Evolutionary conservation across 1,139 yeast species (phyloP), one percentile per base, ranked within the genome.

Genomic region (Nematodospora anomalae): DNA sequence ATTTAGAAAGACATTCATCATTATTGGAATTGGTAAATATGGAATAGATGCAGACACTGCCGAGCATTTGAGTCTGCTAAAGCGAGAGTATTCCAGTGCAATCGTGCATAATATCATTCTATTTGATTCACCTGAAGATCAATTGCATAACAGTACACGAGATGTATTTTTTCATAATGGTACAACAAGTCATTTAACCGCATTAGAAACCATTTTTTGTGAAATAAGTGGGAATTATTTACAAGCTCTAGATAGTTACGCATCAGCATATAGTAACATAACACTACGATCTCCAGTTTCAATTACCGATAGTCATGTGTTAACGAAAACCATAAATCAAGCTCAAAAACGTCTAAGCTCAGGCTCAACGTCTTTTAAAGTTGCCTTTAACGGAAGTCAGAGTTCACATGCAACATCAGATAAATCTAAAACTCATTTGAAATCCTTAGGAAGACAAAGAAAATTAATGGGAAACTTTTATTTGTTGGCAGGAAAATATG

Each of bases 391-490:
- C 28, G 40, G 33, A 47, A 6, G 31, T 31, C 10, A 26, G 43
- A 1, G 35, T 27, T 2, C 34, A 13, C 10, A 11, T 10, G 5
- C 25, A 23, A 32, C 33, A 5, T 6, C 30, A 20, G 26, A 43
- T 12, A 64, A 64, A 40, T 47, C 61, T 12, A 61, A 58, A 40
- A 40, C 58, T 33, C 68, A 52, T 58, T 68, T 51, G 43, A 62
- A 60, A 30, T 70, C 55, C 48, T 53, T 49, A 33, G 97, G 96
- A 2, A 69, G 98, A 38, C 85, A 84, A 49, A 57, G 76, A 9
- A 92, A 92, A 51, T 70, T 85, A 29, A 62, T 81, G 52, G 98
- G 89, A 0, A 83, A 83, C 45, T 77, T 90, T 49, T 82, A 77
- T 52, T 63, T 92, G 9, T 60, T 92, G 32, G 83, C 96, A 0